Percentiles rank a stretch among this genome's conserved stretches.
These are phyloP conservation scores for Medicago arabica DNA, from an alignment of 306 rosid species.

Conservation along the genomic window DNA sequence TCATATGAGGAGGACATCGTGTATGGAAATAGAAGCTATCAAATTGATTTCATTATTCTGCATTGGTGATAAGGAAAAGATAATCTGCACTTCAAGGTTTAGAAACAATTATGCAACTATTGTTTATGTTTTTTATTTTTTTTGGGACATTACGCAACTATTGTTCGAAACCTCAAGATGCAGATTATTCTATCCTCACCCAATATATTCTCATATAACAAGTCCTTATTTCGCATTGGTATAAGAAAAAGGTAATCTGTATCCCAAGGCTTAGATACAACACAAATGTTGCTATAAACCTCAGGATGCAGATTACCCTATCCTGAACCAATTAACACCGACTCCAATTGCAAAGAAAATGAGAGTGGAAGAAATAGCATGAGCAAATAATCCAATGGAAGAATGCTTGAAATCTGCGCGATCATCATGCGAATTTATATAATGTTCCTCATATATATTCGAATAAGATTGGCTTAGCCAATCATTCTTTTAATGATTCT, in stretches of 20 bases:
- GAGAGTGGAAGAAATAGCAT: neutral
- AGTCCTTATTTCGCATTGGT: neutral
- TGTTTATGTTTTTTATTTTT: neutral
- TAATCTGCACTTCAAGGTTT: neutral
- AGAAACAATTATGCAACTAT: neutral
- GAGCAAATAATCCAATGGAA: neutral
- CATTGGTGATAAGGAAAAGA: neutral
- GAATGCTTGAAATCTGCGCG: slow-evolving; percentile 28
- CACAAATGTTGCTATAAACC: slow-evolving; percentile 46
- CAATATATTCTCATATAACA: neutral
- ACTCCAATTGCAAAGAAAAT: neutral
- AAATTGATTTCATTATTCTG: neutral
- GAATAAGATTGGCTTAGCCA: slow-evolving; percentile 23
- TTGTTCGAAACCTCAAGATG: neutral
- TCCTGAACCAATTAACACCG: slow-evolving; percentile 15
- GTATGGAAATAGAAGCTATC: no score
- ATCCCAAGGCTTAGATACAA: neutral
- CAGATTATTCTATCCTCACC: neutral
- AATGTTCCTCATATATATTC: slow-evolving; percentile 32
- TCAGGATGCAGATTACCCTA: slow-evolving; percentile 28
- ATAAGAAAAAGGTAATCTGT: neutral
- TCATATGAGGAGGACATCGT: neutral
- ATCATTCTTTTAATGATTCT: slow-evolving; percentile 36
- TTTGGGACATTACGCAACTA: no score
- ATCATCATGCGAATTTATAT: slow-evolving; percentile 50